Conservation (phyloP, 768 basidiomycete species). For the Trametes meyenii region DNA sequence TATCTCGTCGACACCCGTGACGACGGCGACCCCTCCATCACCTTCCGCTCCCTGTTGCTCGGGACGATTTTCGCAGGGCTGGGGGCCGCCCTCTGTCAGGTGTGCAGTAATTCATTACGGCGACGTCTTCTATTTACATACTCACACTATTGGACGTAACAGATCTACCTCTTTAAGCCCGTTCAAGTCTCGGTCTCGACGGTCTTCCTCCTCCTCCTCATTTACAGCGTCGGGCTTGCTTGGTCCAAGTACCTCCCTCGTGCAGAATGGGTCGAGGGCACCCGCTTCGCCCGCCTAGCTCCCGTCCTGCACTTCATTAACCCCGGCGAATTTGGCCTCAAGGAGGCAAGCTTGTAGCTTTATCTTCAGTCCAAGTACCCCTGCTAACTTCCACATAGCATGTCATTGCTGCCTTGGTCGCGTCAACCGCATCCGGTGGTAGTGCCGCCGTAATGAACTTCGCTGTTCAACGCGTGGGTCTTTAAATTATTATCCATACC, state of each 20-base stretch:
- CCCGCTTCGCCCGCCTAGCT: conserved; percentile 44
- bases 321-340: conserved; percentile 57
- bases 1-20: conserved; percentile 61
- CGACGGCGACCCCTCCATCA: conserved; percentile 57
- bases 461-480: conserved; percentile 55
- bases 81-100: conserved; percentile 61
- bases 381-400: conserved; percentile 42
- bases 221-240: conserved; percentile 51
- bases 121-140: not conserved
- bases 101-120: conserved; percentile 26
- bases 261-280: conserved; percentile 46
- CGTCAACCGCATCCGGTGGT: conserved; percentile 56
- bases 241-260: conserved; percentile 54
- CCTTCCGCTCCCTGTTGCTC: conserved; percentile 57
- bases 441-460: conserved; percentile 62
- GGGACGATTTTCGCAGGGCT: conserved; percentile 60
- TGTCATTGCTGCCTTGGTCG: conserved; percentile 56
- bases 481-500: not conserved
- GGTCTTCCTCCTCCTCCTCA: conserved; percentile 59
- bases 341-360: conserved; percentile 47
- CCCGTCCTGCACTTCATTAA: conserved; percentile 52
- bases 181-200: conserved; percentile 52
- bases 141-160: not conserved
- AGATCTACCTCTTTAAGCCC: conserved; percentile 68
- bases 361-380: not conserved